Conservation (phyloP, 225 moss, liverwort and hornwort species). For the Takakia lepidozioides region DNA sequence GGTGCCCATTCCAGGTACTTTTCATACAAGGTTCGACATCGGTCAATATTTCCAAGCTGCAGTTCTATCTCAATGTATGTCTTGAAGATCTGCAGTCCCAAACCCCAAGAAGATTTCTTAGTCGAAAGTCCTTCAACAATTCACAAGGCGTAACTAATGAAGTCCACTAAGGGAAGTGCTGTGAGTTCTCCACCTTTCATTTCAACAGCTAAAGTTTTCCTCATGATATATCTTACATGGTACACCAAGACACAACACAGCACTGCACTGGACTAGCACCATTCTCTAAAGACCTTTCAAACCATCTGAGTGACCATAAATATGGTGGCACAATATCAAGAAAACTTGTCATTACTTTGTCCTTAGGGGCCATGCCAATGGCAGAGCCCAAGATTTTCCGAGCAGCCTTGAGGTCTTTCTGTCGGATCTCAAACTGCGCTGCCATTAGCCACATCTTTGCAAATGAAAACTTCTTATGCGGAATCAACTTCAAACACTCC, state of each 20-base stretch:
- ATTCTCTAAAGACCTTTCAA: no score
- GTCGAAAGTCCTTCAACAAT: no score
- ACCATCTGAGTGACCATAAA: no score
- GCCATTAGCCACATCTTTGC: slow-evolving; percentile 95
- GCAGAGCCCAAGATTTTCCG: slow-evolving; percentile 71
- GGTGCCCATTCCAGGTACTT: slow-evolving; percentile 96
- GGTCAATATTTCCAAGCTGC: slow-evolving; percentile 85
- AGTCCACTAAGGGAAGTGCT: no score
- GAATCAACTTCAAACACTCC: slow-evolving; percentile 72
- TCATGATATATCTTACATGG: no score
- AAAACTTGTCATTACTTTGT: no score
- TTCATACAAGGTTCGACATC: slow-evolving; percentile 83
- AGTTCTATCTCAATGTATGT: slow-evolving; percentile 89
- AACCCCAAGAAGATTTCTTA: neutral
- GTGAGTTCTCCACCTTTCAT: no score
- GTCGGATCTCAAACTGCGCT: slow-evolving; percentile 84
- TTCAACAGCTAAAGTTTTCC: no score
- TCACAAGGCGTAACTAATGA: no score
- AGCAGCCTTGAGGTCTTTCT: slow-evolving; percentile 67
- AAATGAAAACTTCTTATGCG: slow-evolving; percentile 82
- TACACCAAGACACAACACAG: no score
- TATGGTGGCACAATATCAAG: no score
- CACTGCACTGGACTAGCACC: no score
- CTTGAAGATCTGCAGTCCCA: slow-evolving; percentile 63
- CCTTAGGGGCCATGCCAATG: slow-evolving; percentile 93